phyloP scores from a whole-genome alignment of 1,139 yeast genomes.

The Zygoascus meyerae region DNA sequence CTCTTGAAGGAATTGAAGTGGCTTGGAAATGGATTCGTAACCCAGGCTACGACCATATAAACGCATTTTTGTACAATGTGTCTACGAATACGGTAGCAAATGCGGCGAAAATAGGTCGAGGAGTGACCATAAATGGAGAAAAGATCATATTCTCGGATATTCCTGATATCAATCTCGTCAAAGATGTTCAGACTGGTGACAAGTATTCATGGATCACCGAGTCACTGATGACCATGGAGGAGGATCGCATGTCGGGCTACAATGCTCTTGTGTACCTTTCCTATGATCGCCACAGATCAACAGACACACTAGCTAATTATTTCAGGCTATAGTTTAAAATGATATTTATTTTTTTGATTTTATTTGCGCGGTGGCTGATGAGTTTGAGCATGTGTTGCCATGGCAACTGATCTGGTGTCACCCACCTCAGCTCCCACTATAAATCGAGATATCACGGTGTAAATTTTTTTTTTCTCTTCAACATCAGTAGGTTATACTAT shows the following conservation, averaged over 20 bases:
- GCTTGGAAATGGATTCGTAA: slow-evolving; percentile 25
- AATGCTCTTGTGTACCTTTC: not conserved
- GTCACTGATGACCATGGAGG: not conserved
- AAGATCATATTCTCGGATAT: slow-evolving; percentile 8
- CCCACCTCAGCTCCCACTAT: slow-evolving; percentile 4
- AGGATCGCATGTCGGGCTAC: not conserved
- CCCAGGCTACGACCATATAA: slow-evolving; percentile 12
- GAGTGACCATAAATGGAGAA: slow-evolving; percentile 8
- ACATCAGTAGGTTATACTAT: slow-evolving; percentile 31
- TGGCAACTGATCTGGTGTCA: not conserved
- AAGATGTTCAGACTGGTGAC: not conserved
- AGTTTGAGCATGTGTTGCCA: not conserved
- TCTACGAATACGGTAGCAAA: slow-evolving; percentile 4
- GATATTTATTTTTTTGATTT: not conserved
- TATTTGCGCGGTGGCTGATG: not conserved
- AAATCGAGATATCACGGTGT: not conserved
- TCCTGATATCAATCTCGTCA: not conserved
- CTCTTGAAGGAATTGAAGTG: slow-evolving; percentile 22
- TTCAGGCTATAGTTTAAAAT: not conserved
- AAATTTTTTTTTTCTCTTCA: slow-evolving; percentile 20
- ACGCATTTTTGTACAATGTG: slow-evolving; percentile 5
- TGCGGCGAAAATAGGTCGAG: slow-evolving; percentile 2
- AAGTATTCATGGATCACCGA: slow-evolving; percentile 4
- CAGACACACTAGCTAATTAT: slow-evolving; percentile 3
- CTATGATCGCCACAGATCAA: not conserved